Evolutionary conservation across 805 yeast species (phyloP), one percentile per base, ranked within the genome.

Genomic region (Teunomyces aglyptinius): DNA sequence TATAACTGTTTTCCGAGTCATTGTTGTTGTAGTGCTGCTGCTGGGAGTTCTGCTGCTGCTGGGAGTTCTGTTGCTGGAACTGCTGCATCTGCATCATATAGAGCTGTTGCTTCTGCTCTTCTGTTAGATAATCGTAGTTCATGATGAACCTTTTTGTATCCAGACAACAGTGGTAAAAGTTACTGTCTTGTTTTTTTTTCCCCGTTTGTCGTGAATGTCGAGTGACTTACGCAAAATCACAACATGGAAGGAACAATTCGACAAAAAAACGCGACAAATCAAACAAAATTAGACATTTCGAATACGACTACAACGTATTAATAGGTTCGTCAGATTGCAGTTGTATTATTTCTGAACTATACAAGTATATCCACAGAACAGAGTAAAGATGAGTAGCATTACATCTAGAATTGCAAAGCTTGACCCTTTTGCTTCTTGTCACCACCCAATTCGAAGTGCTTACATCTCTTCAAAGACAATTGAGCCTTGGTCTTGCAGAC

Each of bases 361-460:
- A 36, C 39, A 36, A 36, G 24, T 36, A 36, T 19, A 36, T 36
- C 39, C 39, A 36, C 39, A 36, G 39, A 36, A 36, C 39, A 36
- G 39, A 36, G 39, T 22, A 26, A 36, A 36, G 24, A 8, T 36
- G 39, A 36, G 39, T 36, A 28, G 28, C n/a, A 39, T 36, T 43
- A 46, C 40, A 39, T 44, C 86, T 86, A 94, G 81, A 94, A 94
- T 85, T 94, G 99, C 79, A 94, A 86, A 78, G 99, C 99, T 82
- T 89, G 97, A 79, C 99, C 99, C 90, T 94, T 94, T 83, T 94
- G 97, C 83, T 94, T 94, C 89, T 88, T 94, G 85, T 94, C 99
- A 84, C 99, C 99, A 86, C 99, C 99, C 75, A 94, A 90, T 84
- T 94, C 99, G 80, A 94, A 94, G 83, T 94, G 99, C 94, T 94